These are phyloP conservation scores for Shiraia sp. DNA, from an alignment of 2,329 filamentous ascomycete species.

Conservation along the genomic window DNA sequence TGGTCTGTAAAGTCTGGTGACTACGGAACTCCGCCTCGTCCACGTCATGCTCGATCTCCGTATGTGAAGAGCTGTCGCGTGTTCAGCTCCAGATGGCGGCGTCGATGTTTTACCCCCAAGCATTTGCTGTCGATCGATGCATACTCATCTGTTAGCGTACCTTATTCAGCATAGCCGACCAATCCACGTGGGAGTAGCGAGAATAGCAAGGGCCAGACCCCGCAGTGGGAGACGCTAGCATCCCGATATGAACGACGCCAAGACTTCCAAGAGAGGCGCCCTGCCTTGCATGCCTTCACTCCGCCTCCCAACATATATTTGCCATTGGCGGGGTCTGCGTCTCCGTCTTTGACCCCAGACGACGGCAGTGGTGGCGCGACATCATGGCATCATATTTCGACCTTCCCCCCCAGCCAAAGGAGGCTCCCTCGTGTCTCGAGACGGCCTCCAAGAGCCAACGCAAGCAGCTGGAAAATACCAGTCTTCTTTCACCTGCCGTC, in stretches of 20 bases:
- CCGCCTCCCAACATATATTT: conserved; percentile 9
- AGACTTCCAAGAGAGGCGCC: conserved; percentile 11
- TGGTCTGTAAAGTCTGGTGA: no score
- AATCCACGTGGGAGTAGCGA: no score
- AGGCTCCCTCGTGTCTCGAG: conserved; percentile 14
- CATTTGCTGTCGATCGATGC: no score
- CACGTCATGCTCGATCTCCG: no score
- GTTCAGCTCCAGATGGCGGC: no score
- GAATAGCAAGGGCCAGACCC: no score
- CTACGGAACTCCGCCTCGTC: no score
- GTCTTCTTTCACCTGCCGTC: conserved; percentile 35
- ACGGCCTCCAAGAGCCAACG: conserved; percentile 16
- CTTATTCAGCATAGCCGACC: no score
- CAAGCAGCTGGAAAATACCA: conserved; percentile 19
- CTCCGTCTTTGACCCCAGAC: neutral
- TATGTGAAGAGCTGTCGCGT: no score
- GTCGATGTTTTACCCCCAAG: no score
- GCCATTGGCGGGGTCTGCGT: conserved; percentile 7
- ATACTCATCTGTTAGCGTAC: no score
- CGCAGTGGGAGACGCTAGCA: no score
- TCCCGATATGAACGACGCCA: conserved; percentile 3
- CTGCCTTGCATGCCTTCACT: conserved; percentile 11
- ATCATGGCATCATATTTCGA: conserved; percentile 44
- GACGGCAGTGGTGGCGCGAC: conserved; percentile 4
- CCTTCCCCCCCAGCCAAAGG: conserved; percentile 22